These are phyloP conservation scores for Xanthoconium purpureum DNA, from an alignment of 768 basidiomycete species.

Conservation along the genomic window DNA sequence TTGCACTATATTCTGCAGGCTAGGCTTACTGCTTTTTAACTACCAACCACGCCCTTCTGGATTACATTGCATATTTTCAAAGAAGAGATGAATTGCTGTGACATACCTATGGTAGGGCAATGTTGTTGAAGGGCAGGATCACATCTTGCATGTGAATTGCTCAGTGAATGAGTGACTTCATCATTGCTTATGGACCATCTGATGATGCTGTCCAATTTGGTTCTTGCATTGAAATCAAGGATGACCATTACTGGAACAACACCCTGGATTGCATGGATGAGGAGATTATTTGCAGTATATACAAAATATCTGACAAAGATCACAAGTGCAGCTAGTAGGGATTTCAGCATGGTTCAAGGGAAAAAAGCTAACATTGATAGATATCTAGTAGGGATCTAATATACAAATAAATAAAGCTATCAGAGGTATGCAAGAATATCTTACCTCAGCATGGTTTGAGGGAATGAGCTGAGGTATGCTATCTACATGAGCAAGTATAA, in stretches of 20 bases:
- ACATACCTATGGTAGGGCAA: background rate
- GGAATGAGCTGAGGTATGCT: too few relatives aligned
- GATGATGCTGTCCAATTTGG: background rate
- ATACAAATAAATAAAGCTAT: too few relatives aligned
- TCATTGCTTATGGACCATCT: background rate
- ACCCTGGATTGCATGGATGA: background rate
- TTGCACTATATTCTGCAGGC: background rate
- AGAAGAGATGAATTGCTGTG: background rate
- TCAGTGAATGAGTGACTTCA: background rate
- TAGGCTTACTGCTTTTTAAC: background rate
- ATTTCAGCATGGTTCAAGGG: too few relatives aligned
- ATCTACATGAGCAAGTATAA: too few relatives aligned
- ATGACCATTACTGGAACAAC: background rate
- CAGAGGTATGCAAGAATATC: too few relatives aligned
- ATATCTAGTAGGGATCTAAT: too few relatives aligned
- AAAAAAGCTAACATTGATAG: too few relatives aligned
- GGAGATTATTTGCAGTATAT: background rate
- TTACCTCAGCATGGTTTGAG: too few relatives aligned
- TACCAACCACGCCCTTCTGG: background rate
- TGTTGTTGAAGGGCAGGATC: background rate
- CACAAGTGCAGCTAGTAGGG: too few relatives aligned
- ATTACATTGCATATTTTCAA: background rate
- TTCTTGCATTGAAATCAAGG: background rate
- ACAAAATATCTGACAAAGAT: background rate
- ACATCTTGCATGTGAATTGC: background rate